Base-by-base conservation (phyloP, 1,139 yeast genomes). In the Kluyveromyces sp. region DNA sequence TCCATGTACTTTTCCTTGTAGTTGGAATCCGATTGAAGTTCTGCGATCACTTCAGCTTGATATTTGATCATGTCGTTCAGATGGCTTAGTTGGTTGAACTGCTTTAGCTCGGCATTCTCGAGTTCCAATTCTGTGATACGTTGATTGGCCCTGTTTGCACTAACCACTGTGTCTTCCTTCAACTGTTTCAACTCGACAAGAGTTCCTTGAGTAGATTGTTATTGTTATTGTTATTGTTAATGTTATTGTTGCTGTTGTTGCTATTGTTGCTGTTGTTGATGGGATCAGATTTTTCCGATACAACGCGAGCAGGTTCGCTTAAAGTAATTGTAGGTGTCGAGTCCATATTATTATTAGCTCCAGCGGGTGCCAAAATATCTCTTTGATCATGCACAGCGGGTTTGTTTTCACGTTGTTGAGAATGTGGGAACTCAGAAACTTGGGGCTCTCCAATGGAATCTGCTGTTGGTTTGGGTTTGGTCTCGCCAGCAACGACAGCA, bases 41-140 rank as follows among this genome's bases (percentile, higher is more conserved):
- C 72, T 3, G 58, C 53, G 37, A 81, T 72, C 52, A 71, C 69
- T 5, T 64, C 68, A 50, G 76, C 77, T 64, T 83, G 89, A 4
- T 67, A 64, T 54, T 75, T 72, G 37, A 83, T 72, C 28, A 83
- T 61, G 37, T 70, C 68, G 58, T 81, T 83, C 59, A 83, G 66
- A 32, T 71, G 71, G 6, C 74, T 68, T 40, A 32, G 38, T 50
- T 50, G n/a, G 37, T 42, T 7, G 51, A 42, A 37, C 33, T 42
- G 30, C 48, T 54, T 61, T 45, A 74, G 59, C 4, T 50, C 48
- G 2, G 52, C 34, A 51, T 76, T 75, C 53, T 77, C 78, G 5
- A 53, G 44, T 55, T 79, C 82, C 43, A 80, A 64, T n/a, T 53
- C 55, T 35, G 63, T 61, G 41, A 79, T 78, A 50, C 71, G 74